These are phyloP conservation scores for Aspergillus alliaceus DNA, from an alignment of 2,329 filamentous ascomycete genomes.

Conservation along the genomic window DNA sequence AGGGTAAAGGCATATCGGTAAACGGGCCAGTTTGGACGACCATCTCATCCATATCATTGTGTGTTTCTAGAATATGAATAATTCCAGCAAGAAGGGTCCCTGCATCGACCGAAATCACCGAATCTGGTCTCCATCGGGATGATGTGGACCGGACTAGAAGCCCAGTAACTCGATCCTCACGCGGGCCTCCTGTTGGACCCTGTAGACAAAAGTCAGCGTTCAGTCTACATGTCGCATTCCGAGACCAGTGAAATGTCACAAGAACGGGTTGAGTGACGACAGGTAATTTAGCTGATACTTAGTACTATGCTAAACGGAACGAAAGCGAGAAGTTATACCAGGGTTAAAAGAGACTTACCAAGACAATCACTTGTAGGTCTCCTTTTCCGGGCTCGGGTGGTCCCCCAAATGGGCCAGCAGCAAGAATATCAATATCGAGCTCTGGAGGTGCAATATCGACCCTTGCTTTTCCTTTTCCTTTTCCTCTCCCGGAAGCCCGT, in stretches of 20 bases:
- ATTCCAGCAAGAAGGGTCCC: conserved; percentile 88
- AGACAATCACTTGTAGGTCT: conserved; percentile 67
- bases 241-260: conserved; percentile 1
- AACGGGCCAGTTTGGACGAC: conserved; percentile 66
- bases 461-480: neutral
- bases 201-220: conserved; percentile 43
- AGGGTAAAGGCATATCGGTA: conserved; percentile 70
- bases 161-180: conserved; percentile 85
- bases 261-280: neutral
- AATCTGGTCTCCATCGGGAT: conserved; percentile 77
- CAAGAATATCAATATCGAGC: neutral
- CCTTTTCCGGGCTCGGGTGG: neutral
- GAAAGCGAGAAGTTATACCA: neutral
- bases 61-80: conserved; percentile 67
- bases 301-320: neutral
- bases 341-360: conserved; percentile 56
- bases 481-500: neutral
- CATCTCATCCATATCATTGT: conserved; percentile 31
- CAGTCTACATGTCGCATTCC: conserved; percentile 18
- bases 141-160: conserved; percentile 81
- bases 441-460: neutral
- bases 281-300: neutral
- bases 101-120: conserved; percentile 87
- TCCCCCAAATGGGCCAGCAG: neutral
- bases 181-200: conserved; percentile 87